Conservation (phyloP, 345 rosid genomes). For the Acer saccharum region DNA sequence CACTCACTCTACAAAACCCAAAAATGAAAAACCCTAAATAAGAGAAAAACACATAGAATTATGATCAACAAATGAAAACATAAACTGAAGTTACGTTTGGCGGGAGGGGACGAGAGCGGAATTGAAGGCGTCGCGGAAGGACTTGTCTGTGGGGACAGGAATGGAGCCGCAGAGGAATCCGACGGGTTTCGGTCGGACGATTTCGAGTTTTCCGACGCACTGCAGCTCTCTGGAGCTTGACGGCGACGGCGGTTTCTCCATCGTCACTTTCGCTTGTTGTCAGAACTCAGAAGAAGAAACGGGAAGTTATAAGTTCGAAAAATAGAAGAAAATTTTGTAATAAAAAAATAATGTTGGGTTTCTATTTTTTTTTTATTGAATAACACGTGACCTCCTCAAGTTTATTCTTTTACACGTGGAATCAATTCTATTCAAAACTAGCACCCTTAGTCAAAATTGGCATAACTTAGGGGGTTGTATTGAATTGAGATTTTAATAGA, state of each 20-base stretch:
- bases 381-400: too few species aligned
- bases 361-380: too few species aligned
- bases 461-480: too few species aligned
- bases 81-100: constrained; percentile 36
- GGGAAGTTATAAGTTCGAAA: too few species aligned
- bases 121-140: constrained; percentile 62
- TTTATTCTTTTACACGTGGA: too few species aligned
- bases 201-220: constrained; percentile 79
- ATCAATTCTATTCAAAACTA: too few species aligned
- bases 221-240: constrained; percentile 63
- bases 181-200: constrained; percentile 62
- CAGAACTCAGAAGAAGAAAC: background rate
- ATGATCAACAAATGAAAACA: background rate
- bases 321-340: too few species aligned
- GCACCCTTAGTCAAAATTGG: too few species aligned
- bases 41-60: background rate
- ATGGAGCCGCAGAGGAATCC: constrained; percentile 95
- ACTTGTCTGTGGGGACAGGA: constrained; percentile 79
- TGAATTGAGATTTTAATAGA: too few species aligned
- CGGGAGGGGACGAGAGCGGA: constrained; percentile 74
- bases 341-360: too few species aligned
- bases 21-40: background rate
- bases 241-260: constrained; percentile 42
- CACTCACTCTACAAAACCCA: constrained; percentile 54
- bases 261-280: constrained; percentile 1